phyloP scores from a whole-genome alignment of 2,329 filamentous ascomycete genomes.

The Aquanectria penicillioides region DNA sequence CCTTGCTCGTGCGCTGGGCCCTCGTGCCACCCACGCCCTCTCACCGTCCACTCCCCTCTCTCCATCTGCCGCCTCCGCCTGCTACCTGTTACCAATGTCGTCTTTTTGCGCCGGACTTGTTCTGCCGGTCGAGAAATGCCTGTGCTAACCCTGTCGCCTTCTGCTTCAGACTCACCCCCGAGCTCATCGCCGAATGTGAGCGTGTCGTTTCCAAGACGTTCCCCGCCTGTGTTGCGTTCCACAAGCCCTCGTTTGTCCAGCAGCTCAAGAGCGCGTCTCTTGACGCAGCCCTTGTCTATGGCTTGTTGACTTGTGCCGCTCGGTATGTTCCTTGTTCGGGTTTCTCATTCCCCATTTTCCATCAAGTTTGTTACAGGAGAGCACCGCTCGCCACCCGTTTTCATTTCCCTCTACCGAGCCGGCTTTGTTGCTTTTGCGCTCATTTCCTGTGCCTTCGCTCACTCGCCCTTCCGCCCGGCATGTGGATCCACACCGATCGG shows the following conservation, averaged over 20 bases:
- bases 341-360: constrained; percentile 33
- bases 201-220: constrained; percentile 69
- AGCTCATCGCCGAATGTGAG: constrained; percentile 68
- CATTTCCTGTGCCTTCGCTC: constrained; percentile 33
- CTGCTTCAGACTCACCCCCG: constrained; percentile 59
- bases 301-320: constrained; percentile 66
- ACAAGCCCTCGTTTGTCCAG: constrained; percentile 70
- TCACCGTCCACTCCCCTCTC: constrained; percentile 19
- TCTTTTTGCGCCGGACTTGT: constrained; percentile 9
- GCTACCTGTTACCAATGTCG: constrained; percentile 12
- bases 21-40: constrained; percentile 33
- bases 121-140: constrained; percentile 1
- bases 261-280: constrained; percentile 67
- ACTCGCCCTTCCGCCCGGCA: constrained; percentile 34
- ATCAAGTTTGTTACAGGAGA: constrained; percentile 19
- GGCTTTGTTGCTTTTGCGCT: constrained; percentile 25
- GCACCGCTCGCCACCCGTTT: constrained; percentile 9
- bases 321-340: constrained; percentile 56
- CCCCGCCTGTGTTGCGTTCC: constrained; percentile 70
- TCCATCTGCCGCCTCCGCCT: constrained; percentile 15
- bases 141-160: constrained; percentile 38
- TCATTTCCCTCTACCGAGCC: constrained; percentile 19
- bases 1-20: constrained; percentile 37
- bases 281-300: constrained; percentile 66
- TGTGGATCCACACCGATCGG: constrained; percentile 41